phyloP scores from a whole-genome alignment of 202 grass and related monocot species.

The Carex arenaria region DNA sequence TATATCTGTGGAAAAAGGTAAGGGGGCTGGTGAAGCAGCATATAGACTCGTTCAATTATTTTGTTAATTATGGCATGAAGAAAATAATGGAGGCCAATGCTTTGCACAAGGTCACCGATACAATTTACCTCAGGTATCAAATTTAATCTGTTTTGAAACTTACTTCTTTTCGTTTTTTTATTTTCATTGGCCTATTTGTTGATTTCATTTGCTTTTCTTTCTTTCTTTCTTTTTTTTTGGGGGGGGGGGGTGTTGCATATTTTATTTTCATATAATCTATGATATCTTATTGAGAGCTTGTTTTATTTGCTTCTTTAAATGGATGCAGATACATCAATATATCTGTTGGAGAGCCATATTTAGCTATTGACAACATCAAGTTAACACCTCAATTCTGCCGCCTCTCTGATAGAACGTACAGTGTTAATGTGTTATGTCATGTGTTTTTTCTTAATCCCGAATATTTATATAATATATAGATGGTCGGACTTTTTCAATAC shows the following conservation, averaged over 20 bases:
- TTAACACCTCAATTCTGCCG: constrained; percentile 74
- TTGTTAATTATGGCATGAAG: constrained; percentile 64
- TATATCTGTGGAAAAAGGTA: constrained; percentile 34
- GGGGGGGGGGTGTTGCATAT: no score
- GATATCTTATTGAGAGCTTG: not conserved
- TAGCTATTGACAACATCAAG: constrained; percentile 23
- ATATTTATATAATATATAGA: not conserved
- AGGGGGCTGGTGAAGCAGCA: constrained; percentile 86
- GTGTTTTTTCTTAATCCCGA: not conserved
- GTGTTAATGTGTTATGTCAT: not conserved
- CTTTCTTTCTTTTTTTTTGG: not conserved
- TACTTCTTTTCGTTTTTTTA: not conserved
- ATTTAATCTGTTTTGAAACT: not conserved
- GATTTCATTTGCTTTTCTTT: not conserved
- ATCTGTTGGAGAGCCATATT: constrained; percentile 32
- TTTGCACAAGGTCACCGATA: constrained; percentile 30
- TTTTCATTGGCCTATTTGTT: not conserved
- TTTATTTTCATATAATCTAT: not conserved
- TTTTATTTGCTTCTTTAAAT: not conserved
- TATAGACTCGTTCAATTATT: constrained; percentile 91
- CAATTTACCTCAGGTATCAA: constrained; percentile 55
- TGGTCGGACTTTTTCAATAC: not conserved
- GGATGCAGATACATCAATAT: constrained; percentile 52
- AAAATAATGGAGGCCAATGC: constrained; percentile 73
- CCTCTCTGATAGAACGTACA: constrained; percentile 74